These are phyloP conservation scores for Cystobasidium sp. DNA, from an alignment of 1,284 basidiomycete genomes.

Conservation along the genomic window DNA sequence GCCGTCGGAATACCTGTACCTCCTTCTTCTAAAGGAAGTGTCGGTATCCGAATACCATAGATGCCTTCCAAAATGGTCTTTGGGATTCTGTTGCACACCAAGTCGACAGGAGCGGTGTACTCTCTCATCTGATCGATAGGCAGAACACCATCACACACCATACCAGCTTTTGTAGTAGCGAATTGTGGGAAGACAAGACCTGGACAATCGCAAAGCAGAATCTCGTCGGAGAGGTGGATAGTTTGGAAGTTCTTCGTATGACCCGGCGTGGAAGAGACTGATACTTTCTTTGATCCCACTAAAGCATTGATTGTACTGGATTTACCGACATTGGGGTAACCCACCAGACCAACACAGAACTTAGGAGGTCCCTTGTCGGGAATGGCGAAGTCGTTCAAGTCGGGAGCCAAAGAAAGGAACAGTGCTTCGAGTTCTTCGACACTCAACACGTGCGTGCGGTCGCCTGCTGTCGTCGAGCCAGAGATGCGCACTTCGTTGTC, in stretches of 20 bases:
- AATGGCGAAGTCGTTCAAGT: constrained; percentile 60
- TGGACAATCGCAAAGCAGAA: constrained; percentile 97
- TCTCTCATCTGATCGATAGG: constrained; percentile 98
- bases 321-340: constrained; percentile 68
- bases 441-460: constrained; percentile 77
- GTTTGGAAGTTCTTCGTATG: constrained; percentile 99
- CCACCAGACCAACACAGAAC: constrained; percentile 70
- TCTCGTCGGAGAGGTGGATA: constrained; percentile 82
- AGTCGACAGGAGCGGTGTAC: constrained; percentile 80
- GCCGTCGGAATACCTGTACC: constrained; percentile 78
- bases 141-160: constrained; percentile 94
- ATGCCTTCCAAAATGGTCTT: constrained; percentile 83
- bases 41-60: constrained; percentile 83
- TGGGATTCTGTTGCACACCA: constrained; percentile 81
- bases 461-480: constrained; percentile 58
- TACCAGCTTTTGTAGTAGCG: constrained; percentile 89
- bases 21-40: constrained; percentile 75
- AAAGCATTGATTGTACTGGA: constrained; percentile 66
- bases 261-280: constrained; percentile 94
- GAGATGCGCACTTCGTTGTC: constrained; percentile 5
- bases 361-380: constrained; percentile 60
- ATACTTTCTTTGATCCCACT: constrained; percentile 82
- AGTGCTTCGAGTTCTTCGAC: constrained; percentile 89
- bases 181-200: constrained; percentile 99
- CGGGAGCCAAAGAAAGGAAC: constrained; percentile 77